Conservation (phyloP, 1,139 yeast species). For the Pichia sp. region DNA sequence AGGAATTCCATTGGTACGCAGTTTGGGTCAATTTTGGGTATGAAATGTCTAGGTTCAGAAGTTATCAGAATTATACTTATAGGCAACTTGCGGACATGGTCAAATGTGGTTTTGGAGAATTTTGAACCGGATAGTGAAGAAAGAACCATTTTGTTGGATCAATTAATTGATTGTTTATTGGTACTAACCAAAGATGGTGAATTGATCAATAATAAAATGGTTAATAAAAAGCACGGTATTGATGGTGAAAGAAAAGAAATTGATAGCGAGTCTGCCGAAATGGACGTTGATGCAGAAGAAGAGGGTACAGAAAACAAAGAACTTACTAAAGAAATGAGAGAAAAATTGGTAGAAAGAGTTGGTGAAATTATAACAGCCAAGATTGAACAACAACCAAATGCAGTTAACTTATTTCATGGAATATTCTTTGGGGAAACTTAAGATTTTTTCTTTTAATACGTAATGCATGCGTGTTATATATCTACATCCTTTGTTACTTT, state of each 20-base stretch:
- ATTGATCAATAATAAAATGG: slow-evolving; percentile 22
- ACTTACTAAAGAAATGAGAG: slow-evolving; percentile 34
- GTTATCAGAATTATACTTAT: slow-evolving; percentile 77
- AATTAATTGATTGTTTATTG: slow-evolving; percentile 47
- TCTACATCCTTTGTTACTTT: no score
- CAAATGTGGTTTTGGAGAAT: slow-evolving; percentile 39
- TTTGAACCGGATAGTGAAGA: slow-evolving; percentile 24
- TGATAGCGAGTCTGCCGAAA: slow-evolving; percentile 26
- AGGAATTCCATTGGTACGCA: slow-evolving; percentile 66
- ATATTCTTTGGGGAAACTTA: slow-evolving; percentile 64
- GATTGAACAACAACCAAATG: slow-evolving; percentile 45
- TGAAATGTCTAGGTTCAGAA: slow-evolving; percentile 78
- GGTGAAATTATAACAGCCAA: slow-evolving; percentile 52
- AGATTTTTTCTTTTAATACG: slow-evolving; percentile 3
- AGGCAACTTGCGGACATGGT: slow-evolving; percentile 84
- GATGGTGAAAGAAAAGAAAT: slow-evolving; percentile 26
- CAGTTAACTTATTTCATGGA: slow-evolving; percentile 51
- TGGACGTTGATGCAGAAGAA: slow-evolving; percentile 17
- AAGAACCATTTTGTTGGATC: slow-evolving; percentile 35
- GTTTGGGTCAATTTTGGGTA: slow-evolving; percentile 85
- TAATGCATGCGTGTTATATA: no score
- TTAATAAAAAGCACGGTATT: slow-evolving; percentile 46
- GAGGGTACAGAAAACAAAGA: slow-evolving; percentile 19
- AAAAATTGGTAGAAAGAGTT: slow-evolving; percentile 45
- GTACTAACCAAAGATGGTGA: slow-evolving; percentile 32